A percentile compares a stretch with the other conserved stretches of the same genome.
These are phyloP conservation scores for Cercospora janseana DNA, from an alignment of 2,329 filamentous ascomycete species.

Conservation along the genomic window DNA sequence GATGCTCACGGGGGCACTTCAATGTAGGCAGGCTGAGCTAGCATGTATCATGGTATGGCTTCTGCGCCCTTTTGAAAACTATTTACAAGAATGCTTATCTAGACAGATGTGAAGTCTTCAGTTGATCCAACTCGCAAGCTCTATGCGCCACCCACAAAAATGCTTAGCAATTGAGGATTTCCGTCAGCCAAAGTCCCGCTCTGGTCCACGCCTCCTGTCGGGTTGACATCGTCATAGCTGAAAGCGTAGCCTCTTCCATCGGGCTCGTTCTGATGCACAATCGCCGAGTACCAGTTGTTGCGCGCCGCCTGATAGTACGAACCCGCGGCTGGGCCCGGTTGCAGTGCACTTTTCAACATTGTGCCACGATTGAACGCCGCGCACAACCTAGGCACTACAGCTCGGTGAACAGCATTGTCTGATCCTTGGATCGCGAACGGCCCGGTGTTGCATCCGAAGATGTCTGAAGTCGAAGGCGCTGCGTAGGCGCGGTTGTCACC, in stretches of 20 bases:
- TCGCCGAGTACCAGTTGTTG: slow-evolving; percentile 55
- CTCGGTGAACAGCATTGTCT: slow-evolving; percentile 46
- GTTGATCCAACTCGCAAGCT: background rate
- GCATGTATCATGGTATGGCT: background rate
- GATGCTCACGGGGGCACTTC: slow-evolving; percentile 6
- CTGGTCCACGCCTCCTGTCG: slow-evolving; percentile 45
- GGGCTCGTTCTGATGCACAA: slow-evolving; percentile 59
- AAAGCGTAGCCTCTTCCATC: slow-evolving; percentile 66
- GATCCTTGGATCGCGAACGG: slow-evolving; percentile 53
- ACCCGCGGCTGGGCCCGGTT: slow-evolving; percentile 43
- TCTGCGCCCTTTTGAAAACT: background rate
- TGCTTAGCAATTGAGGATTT: slow-evolving; percentile 45
- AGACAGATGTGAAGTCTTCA: slow-evolving; percentile 24
- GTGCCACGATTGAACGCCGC: slow-evolving; percentile 76
- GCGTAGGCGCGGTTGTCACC: slow-evolving; percentile 49
- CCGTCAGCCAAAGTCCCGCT: slow-evolving; percentile 49
- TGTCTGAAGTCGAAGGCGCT: slow-evolving; percentile 60
- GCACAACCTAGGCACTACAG: slow-evolving; percentile 69
- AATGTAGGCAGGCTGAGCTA: slow-evolving; percentile 6
- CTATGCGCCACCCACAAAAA: slow-evolving; percentile 48
- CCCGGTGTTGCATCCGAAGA: slow-evolving; percentile 66
- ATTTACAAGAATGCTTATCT: background rate
- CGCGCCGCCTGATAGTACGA: slow-evolving; percentile 48
- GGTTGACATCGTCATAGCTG: slow-evolving; percentile 64
- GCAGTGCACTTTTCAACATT: slow-evolving; percentile 52